phyloP scores from a whole-genome alignment of 1,284 basidiomycete species.

The Papiliotrema terrestris region DNA sequence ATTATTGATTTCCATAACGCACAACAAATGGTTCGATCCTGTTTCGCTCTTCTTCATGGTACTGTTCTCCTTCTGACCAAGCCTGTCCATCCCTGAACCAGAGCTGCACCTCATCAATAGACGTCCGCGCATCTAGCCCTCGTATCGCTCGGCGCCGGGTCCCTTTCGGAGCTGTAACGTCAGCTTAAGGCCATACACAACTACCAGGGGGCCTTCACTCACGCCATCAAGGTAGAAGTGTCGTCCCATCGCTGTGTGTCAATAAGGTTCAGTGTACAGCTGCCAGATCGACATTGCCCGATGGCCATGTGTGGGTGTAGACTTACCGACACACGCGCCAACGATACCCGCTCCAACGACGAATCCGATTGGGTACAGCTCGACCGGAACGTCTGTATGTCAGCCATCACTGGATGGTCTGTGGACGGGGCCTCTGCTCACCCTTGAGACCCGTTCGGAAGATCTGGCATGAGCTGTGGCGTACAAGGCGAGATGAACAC shows the following conservation, averaged over 20 bases:
- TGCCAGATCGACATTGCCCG: not conserved
- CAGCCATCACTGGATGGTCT: not conserved
- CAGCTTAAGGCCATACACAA: not conserved
- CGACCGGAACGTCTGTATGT: conserved; percentile 44
- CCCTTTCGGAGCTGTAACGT: not conserved
- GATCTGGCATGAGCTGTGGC: conserved; percentile 25
- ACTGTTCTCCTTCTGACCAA: too few species aligned
- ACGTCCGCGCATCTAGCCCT: not conserved
- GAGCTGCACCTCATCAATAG: too few species aligned
- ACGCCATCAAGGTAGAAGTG: conserved; percentile 27
- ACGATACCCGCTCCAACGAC: conserved; percentile 41
- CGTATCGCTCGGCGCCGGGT: not conserved
- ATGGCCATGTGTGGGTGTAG: too few species aligned
- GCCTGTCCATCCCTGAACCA: too few species aligned
- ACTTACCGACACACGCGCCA: conserved; percentile 39
- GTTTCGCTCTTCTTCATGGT: too few species aligned
- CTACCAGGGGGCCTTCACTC: conserved; percentile 2
- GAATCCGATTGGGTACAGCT: conserved; percentile 48
- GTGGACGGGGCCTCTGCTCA: conserved; percentile 6
- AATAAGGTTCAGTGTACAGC: not conserved
- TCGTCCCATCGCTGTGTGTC: not conserved
- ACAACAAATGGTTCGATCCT: too few species aligned
- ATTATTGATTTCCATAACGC: too few species aligned
- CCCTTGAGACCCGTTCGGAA: conserved; percentile 45
- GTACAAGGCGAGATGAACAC: conserved; percentile 8